A percentile compares a stretch with the other conserved stretches of the same genome.
Evolutionary conservation across 116 monocot genomes (phyloP).

Genomic region (Papilionanthe hybrid): DNA sequence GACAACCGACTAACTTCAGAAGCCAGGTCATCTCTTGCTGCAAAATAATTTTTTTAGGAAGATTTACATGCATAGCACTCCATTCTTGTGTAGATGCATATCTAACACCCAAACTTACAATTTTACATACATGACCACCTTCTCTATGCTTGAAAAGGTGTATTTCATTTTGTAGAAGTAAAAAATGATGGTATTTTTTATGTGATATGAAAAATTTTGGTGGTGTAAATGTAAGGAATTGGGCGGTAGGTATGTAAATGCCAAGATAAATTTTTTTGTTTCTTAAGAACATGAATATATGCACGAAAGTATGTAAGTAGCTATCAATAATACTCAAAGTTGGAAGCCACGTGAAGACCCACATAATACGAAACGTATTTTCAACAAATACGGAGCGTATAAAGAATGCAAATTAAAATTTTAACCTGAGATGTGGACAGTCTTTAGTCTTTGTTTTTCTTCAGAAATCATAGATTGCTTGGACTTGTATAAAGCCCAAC

Average conservation of each 20-base stretch:
- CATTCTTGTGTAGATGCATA: too few relatives aligned
- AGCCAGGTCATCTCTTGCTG: slow-evolving; percentile 66
- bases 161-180: too few relatives aligned
- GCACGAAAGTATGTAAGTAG: neutral
- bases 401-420: slow-evolving; percentile 1
- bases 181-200: too few relatives aligned
- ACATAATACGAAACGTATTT: neutral
- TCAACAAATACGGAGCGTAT: neutral
- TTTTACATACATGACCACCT: too few relatives aligned
- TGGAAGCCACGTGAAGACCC: neutral
- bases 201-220: too few relatives aligned
- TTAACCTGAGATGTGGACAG: slow-evolving; percentile 63
- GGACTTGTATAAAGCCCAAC: slow-evolving; percentile 73
- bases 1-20: slow-evolving; percentile 67
- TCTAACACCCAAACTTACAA: too few relatives aligned
- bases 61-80: too few relatives aligned
- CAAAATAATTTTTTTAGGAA: neutral
- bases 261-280: too few relatives aligned
- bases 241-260: too few relatives aligned
- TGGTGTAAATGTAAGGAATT: too few relatives aligned
- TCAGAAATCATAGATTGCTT: slow-evolving; percentile 74
- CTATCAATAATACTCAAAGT: neutral
- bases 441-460: slow-evolving; percentile 82
- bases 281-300: neutral
- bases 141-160: too few relatives aligned